A percentile compares a stretch with the other conserved stretches of the same genome.
These are phyloP conservation scores for Usnea hakonensis DNA, from an alignment of 495 filamentous ascomycete genomes.

Conservation along the genomic window DNA sequence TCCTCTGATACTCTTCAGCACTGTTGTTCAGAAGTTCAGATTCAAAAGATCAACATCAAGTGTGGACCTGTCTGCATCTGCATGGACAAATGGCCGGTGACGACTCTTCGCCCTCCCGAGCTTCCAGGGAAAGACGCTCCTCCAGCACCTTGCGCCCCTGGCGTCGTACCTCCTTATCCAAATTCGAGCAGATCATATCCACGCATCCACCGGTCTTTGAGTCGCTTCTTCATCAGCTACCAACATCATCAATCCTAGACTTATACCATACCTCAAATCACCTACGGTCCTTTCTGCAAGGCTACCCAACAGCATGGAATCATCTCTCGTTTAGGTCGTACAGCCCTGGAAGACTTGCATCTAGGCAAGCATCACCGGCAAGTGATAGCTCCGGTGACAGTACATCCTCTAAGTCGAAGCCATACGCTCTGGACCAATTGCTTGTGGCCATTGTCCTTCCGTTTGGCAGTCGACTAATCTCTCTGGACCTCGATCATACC, in stretches of 20 bases:
- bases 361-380: conserved; percentile 30
- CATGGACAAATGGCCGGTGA: background rate
- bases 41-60: background rate
- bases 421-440: conserved; percentile 50
- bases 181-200: conserved; percentile 33
- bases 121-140: conserved; percentile 4
- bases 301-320: conserved; percentile 55
- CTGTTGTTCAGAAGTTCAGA: background rate
- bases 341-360: conserved; percentile 37
- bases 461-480: conserved; percentile 48
- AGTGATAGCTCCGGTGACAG: conserved; percentile 33
- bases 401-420: conserved; percentile 43
- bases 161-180: conserved; percentile 4
- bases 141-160: background rate
- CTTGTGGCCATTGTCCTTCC: conserved; percentile 48
- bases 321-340: conserved; percentile 51
- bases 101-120: conserved; percentile 5
- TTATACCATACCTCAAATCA: conserved; percentile 51
- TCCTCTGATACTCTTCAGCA: background rate
- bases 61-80: background rate
- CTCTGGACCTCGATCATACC: conserved; percentile 54
- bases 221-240: conserved; percentile 49
- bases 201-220: conserved; percentile 50
- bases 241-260: conserved; percentile 47
- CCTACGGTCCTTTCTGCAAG: conserved; percentile 47